Conservation (phyloP, 257 asterid species). For the Penstemon davidsonii region DNA sequence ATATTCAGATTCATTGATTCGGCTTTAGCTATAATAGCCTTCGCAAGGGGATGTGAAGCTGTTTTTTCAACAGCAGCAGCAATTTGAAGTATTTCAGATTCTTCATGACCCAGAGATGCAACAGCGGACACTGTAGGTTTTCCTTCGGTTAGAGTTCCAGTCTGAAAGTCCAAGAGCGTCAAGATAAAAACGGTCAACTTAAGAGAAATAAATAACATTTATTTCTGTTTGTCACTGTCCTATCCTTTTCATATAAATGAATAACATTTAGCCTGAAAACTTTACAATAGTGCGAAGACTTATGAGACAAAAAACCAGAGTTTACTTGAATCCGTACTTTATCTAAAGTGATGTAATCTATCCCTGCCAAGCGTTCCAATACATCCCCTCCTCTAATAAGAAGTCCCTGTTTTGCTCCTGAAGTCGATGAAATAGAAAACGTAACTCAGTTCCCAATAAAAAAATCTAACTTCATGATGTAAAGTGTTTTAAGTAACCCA, state of each 20-base stretch:
- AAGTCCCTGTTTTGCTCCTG: slow-evolving; percentile 96
- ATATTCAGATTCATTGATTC: slow-evolving; percentile 63
- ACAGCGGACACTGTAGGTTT: slow-evolving; percentile 82
- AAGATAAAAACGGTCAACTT: slow-evolving; percentile 24
- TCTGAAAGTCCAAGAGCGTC: slow-evolving; percentile 48
- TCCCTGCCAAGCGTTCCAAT: slow-evolving; percentile 83
- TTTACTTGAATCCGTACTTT: slow-evolving; percentile 49
- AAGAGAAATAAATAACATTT: background rate
- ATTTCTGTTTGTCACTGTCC: background rate
- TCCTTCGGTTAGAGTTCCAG: slow-evolving; percentile 98
- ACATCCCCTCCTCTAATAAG: slow-evolving; percentile 98
- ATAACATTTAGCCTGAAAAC: background rate
- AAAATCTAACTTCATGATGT: slow-evolving; percentile 11
- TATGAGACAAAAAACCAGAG: slow-evolving; percentile 1
- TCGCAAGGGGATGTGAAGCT: slow-evolving; percentile 96
- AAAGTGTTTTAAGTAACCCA: slow-evolving; percentile 9
- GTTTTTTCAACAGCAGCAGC: slow-evolving; percentile 99
- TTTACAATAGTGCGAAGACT: slow-evolving; percentile 4
- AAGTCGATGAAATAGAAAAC: slow-evolving; percentile 24
- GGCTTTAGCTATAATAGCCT: slow-evolving; percentile 74
- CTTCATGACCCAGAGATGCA: slow-evolving; percentile 55
- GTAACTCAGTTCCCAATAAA: slow-evolving; percentile 17
- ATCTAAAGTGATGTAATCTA: slow-evolving; percentile 74
- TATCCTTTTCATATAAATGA: slow-evolving; percentile 13
- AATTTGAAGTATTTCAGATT: slow-evolving; percentile 71